Evolutionary conservation across 768 basidiomycete genomes (phyloP).

Genomic region (Russula ochroleuca): DNA sequence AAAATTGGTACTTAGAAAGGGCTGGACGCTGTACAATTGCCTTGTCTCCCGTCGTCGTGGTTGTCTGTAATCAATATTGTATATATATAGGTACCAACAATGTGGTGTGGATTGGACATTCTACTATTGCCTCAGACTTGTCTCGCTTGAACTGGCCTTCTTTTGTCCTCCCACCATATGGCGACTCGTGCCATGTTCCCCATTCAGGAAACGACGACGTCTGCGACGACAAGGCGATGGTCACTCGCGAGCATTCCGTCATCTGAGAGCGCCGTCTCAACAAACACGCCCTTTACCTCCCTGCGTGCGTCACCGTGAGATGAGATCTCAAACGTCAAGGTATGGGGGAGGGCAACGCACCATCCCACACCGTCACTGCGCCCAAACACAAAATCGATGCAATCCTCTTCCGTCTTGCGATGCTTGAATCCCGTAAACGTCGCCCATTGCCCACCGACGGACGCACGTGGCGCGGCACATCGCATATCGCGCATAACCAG

Average conservation of each 20-base stretch:
- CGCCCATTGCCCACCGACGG: conserved; percentile 45
- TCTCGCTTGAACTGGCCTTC: background rate
- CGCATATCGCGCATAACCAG: conserved; percentile 44
- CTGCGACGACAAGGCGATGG: conserved; percentile 51
- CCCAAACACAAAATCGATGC: conserved; percentile 55
- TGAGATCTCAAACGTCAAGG: background rate
- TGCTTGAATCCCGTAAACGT: conserved; percentile 50
- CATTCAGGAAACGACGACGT: conserved; percentile 31
- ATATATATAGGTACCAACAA: background rate
- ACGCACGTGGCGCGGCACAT: conserved; percentile 38
- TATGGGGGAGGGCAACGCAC: conserved; percentile 32
- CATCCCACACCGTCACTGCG: conserved; percentile 42
- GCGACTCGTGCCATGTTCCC: background rate
- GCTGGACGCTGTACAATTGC: background rate
- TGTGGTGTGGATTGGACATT: background rate
- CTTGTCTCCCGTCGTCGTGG: background rate
- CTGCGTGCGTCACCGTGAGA: background rate
- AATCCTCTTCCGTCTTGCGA: conserved; percentile 38
- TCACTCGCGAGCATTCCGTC: conserved; percentile 52
- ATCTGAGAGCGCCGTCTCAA: conserved; percentile 1
- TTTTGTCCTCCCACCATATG: too few relatives aligned
- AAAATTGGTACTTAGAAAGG: background rate
- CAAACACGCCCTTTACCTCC: conserved; percentile 7
- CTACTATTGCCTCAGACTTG: background rate
- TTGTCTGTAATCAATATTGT: background rate